Evolutionary conservation across 495 filamentous ascomycete species (phyloP).

Genomic region (Astrocystis sublimbata): DNA sequence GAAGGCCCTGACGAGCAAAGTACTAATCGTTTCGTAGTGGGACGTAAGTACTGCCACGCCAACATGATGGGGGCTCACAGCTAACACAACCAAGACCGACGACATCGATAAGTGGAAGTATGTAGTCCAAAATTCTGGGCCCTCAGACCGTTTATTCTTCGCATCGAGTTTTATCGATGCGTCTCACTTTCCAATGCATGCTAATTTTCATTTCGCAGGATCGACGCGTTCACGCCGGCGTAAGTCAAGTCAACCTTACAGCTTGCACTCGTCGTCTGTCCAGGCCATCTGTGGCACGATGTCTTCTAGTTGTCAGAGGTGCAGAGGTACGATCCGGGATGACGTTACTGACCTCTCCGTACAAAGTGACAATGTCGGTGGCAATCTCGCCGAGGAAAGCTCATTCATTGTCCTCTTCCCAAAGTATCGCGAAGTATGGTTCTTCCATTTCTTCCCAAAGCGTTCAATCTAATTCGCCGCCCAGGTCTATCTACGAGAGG

Average conservation of each 20-base stretch:
- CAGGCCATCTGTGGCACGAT: neutral
- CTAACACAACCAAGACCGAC: constrained; percentile 18
- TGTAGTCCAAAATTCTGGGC: neutral
- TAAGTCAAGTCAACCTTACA: neutral
- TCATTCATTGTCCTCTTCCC: constrained; percentile 68
- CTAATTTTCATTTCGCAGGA: constrained; percentile 7
- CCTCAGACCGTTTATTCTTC: neutral
- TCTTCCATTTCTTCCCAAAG: neutral
- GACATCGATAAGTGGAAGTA: constrained; percentile 24
- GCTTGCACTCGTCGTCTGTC: neutral
- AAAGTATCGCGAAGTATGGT: constrained; percentile 93
- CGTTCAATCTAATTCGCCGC: neutral
- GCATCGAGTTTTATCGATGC: neutral
- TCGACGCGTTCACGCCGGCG: constrained; percentile 15
- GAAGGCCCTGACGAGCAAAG: neutral
- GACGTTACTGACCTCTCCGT: neutral
- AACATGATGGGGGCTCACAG: neutral
- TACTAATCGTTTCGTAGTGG: constrained; percentile 18
- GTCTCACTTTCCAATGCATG: neutral
- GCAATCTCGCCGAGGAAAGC: constrained; percentile 89
- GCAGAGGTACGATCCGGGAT: neutral
- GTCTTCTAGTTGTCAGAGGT: neutral
- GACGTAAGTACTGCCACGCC: constrained; percentile 9
- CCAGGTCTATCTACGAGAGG: constrained; percentile 64
- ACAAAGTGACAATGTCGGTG: constrained; percentile 71